phyloP scores from a whole-genome alignment of 345 rosid species.

The Hirschfeldia incana region DNA sequence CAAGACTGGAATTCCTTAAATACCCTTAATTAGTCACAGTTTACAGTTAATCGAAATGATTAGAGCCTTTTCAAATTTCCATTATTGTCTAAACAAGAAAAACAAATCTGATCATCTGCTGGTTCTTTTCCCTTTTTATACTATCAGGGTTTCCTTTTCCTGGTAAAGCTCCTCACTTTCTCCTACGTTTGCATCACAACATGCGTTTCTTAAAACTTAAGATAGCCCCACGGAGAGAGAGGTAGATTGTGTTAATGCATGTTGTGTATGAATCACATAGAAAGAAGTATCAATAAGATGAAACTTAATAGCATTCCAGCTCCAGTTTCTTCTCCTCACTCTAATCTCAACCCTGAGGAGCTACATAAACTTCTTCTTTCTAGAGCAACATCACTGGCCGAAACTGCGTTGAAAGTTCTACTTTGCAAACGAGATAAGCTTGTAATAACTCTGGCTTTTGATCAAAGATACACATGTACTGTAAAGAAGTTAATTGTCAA shows the following conservation, averaged over 20 bases:
- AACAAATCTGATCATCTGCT: background rate
- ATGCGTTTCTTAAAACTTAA: no score
- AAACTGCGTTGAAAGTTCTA: slow-evolving; percentile 54
- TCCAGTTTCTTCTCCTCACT: slow-evolving; percentile 28
- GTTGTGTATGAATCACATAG: slow-evolving; percentile 17
- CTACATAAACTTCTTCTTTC: slow-evolving; percentile 42
- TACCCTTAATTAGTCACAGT: background rate
- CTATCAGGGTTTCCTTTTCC: background rate
- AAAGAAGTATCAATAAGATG: slow-evolving; percentile 34
- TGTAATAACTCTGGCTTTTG: slow-evolving; percentile 40
- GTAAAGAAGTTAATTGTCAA: no score
- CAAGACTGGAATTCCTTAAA: no score
- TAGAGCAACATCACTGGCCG: slow-evolving; percentile 45
- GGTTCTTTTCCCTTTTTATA: background rate
- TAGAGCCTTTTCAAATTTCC: background rate
- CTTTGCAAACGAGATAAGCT: slow-evolving; percentile 59
- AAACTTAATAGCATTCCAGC: slow-evolving; percentile 18
- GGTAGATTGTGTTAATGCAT: background rate
- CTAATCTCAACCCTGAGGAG: slow-evolving; percentile 45
- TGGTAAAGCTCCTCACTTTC: no score
- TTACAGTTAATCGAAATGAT: background rate
- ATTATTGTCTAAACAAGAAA: background rate
- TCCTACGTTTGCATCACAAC: no score
- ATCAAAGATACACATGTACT: no score
- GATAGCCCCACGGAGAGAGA: no score